Evolutionary conservation across 1,284 basidiomycete genomes (phyloP).

Genomic region (Earliella scabrosa): DNA sequence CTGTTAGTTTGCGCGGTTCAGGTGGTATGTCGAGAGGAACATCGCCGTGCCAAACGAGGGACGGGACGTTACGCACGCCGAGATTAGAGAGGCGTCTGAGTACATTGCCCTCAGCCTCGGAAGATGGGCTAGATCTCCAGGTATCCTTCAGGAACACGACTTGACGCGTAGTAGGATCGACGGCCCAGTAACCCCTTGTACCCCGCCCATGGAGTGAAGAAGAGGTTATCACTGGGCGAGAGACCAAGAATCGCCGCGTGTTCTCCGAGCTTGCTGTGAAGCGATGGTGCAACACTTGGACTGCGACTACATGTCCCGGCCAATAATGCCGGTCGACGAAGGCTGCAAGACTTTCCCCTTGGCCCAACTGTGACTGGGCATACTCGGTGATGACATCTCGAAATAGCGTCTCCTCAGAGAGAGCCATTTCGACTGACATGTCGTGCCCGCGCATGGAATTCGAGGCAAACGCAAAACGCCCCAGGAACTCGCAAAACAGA

Average conservation of each 20-base stretch:
- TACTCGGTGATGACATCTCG: background rate
- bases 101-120: constrained; percentile 31
- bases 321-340: constrained; percentile 1
- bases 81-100: constrained; percentile 3
- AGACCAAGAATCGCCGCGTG: background rate
- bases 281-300: background rate
- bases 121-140: background rate
- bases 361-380: constrained; percentile 2
- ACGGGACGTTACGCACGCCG: background rate
- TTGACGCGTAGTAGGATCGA: background rate
- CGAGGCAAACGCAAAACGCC: background rate
- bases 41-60: background rate
- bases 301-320: background rate
- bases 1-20: background rate
- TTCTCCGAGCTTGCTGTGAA: background rate
- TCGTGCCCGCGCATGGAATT: constrained; percentile 7
- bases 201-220: background rate
- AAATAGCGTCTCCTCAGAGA: constrained; percentile 5
- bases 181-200: constrained; percentile 15
- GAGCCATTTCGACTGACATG: background rate
- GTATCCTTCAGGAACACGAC: constrained; percentile 12
- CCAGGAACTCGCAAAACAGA: constrained; percentile 3
- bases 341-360: constrained; percentile 1
- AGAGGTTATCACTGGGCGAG: constrained; percentile 7
- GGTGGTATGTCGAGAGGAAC: background rate